Percentiles rank a stretch among this genome's conserved stretches.
phyloP scores from a whole-genome alignment of 495 filamentous ascomycete genomes.

The Talaromyces stipitatus region DNA sequence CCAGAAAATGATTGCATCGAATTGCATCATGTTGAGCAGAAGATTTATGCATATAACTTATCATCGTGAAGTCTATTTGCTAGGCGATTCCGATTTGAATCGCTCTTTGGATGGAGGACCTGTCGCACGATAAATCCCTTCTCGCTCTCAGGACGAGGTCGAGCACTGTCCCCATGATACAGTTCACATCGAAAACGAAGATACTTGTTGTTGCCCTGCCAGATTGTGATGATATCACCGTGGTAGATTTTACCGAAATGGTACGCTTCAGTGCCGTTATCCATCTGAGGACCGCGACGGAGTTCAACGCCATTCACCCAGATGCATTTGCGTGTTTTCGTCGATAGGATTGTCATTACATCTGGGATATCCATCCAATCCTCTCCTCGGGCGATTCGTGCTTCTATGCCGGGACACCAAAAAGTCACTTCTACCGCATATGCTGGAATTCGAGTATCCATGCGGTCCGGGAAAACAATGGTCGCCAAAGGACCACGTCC shows the following conservation, averaged over 20 bases:
- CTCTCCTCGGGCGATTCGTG: slow-evolving; percentile 42
- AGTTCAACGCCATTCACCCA: slow-evolving; percentile 61
- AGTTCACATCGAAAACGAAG: slow-evolving; percentile 49
- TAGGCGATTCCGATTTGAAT: neutral
- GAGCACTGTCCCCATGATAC: slow-evolving; percentile 42
- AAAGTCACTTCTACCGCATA: slow-evolving; percentile 71
- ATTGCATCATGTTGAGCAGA: neutral
- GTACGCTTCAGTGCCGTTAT: slow-evolving; percentile 37
- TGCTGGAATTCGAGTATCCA: slow-evolving; percentile 68
- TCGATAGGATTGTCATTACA: slow-evolving; percentile 60
- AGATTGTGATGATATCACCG: slow-evolving; percentile 65
- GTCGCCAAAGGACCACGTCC: slow-evolving; percentile 60
- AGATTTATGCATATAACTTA: neutral
- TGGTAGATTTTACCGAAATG: slow-evolving; percentile 62
- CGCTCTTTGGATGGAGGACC: slow-evolving; percentile 19
- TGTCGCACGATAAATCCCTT: slow-evolving; percentile 32
- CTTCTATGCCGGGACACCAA: slow-evolving; percentile 57
- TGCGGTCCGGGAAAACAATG: slow-evolving; percentile 46
- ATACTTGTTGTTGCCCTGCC: slow-evolving; percentile 33
- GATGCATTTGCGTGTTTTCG: slow-evolving; percentile 63
- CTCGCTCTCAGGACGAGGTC: slow-evolving; percentile 32
- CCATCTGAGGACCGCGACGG: slow-evolving; percentile 32
- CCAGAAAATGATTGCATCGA: neutral
- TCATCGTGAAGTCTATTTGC: neutral
- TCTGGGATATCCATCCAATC: slow-evolving; percentile 48